Conservation (phyloP, 73 alveolate genomes). For the Chromera velia region DNA sequence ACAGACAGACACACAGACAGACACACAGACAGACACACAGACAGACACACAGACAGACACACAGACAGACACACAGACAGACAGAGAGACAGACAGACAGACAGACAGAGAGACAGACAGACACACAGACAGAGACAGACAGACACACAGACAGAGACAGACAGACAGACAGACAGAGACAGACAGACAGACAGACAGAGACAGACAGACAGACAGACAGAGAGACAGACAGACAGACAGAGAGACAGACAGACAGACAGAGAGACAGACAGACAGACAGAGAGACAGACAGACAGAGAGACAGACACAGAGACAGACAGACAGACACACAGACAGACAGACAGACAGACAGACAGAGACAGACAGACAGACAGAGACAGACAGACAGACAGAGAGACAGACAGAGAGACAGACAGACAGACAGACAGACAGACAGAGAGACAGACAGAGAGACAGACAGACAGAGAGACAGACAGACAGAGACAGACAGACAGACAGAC, state of each 20-base stretch:
- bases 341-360: background rate
- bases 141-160: background rate
- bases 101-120: background rate
- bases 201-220: no score
- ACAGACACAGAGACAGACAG: background rate
- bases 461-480: background rate
- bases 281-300: background rate
- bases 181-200: background rate
- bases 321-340: background rate
- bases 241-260: background rate
- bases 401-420: background rate
- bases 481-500: background rate
- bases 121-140: no score
- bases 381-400: background rate
- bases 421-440: background rate
- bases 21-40: background rate
- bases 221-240: background rate
- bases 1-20: background rate
- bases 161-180: background rate
- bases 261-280: background rate
- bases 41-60: background rate
- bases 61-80: background rate
- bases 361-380: background rate
- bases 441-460: background rate
- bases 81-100: background rate